Percentiles rank a stretch among this genome's conserved stretches.
Evolutionary conservation across 306 rosid species (phyloP).

Genomic region (Casuarina glauca): DNA sequence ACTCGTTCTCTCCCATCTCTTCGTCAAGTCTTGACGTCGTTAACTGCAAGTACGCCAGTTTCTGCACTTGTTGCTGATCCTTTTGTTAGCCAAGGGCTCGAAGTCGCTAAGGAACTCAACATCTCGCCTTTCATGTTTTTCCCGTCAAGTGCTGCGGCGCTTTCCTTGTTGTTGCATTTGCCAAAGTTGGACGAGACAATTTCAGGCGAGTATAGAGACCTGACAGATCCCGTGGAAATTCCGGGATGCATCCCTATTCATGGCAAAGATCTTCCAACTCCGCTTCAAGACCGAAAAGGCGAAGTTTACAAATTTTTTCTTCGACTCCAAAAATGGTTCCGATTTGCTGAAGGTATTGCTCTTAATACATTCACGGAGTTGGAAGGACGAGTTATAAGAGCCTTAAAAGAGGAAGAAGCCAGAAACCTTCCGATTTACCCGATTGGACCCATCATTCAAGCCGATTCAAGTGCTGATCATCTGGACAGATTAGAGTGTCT

Average conservation of each 20-base stretch:
- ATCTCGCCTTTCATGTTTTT: slow-evolving; percentile 15
- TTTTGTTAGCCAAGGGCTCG: too few relatives aligned
- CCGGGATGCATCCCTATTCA: slow-evolving; percentile 36
- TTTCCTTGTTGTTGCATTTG: slow-evolving; percentile 8
- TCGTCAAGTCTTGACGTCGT: background rate
- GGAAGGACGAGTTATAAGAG: slow-evolving; percentile 3
- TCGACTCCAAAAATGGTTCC: background rate
- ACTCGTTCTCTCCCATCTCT: background rate
- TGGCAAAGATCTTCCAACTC: slow-evolving; percentile 20
- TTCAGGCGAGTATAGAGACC: too few relatives aligned
- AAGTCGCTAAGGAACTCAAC: slow-evolving; percentile 21
- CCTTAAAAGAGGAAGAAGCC: slow-evolving; percentile 1
- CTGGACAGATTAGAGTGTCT: slow-evolving; percentile 13
- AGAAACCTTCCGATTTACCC: slow-evolving; percentile 21
- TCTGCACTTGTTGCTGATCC: too few relatives aligned
- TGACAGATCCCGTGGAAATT: slow-evolving; percentile 11
- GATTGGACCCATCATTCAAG: slow-evolving; percentile 30
- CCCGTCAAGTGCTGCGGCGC: background rate
- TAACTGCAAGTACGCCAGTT: too few relatives aligned
- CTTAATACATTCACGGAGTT: slow-evolving; percentile 27
- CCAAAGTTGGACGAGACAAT: background rate
- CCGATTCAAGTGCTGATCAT: slow-evolving; percentile 17
- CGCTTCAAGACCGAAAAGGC: slow-evolving; percentile 7
- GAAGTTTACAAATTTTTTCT: slow-evolving; percentile 9
- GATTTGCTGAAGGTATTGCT: slow-evolving; percentile 26